Base-by-base conservation (phyloP, 1,139 yeast genomes). In the Magnusiomyces magnusii region DNA sequence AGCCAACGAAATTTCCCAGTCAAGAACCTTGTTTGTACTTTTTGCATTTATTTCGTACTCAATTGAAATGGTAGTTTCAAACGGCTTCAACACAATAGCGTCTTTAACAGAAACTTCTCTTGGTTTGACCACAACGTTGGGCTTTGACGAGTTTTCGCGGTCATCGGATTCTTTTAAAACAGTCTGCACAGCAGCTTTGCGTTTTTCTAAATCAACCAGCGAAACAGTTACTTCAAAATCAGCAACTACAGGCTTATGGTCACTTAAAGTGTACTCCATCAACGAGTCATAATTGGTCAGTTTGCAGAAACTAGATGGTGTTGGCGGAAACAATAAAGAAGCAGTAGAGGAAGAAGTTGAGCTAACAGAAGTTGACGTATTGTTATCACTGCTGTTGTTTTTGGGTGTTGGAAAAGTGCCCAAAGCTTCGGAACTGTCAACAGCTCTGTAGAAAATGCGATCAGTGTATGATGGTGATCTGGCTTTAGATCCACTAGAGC, bases 401-500 rank as follows among this genome's bases (percentile, higher is more conserved):
- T 44, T 44, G 1, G 58, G 55, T 17, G 47, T 34, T 21, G 49
- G 27, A 44, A 44, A 44, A 23, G 49, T 17, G 10, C 27, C 15
- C 21, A 5, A 17, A 2, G 53, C 25, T 23, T 50, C 53, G 10
- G 57, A 51, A n/a, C 51, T 56, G 42, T 59, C 53, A 2, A 34
- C 44, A 2, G 65, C 69, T n/a, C 67, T 62, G 65, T 70, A 77
- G 24, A 87, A 71, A 25, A 86, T 79, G 55, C 95, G 75, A 67
- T 89, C 96, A 0, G 95, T 87, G 79, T 90, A 89, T 0, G 93
- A 86, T 0, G 96, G 96, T 2, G 80, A 75, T 62, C 96, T 76
- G 58, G 79, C 80, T 53, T 76, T 74, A 7, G 51, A 23, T 2
- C 39, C 51, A 2, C 39, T 54, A 2, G 42, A 24, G 7, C 27